Percentiles rank a stretch among this genome's conserved stretches.
These are phyloP conservation scores for Bipolaris gigantea DNA, from an alignment of 2,329 filamentous ascomycete genomes.

Conservation along the genomic window DNA sequence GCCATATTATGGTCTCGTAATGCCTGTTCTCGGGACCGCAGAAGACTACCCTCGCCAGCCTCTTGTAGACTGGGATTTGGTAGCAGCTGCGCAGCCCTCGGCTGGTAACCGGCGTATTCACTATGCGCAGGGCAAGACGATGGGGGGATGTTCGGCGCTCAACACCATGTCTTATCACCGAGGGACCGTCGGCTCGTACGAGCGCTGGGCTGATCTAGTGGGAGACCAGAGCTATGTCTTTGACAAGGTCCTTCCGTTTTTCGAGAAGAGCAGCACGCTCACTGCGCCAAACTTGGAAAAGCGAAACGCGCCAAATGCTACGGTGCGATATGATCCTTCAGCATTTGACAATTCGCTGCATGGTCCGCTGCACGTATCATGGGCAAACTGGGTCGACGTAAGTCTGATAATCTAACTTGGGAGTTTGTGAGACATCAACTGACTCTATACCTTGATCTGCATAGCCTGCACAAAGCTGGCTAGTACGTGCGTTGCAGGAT, in stretches of 20 bases:
- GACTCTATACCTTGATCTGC: background rate
- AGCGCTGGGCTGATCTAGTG: constrained; percentile 37
- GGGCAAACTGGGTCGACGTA: constrained; percentile 30
- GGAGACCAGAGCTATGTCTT: constrained; percentile 37
- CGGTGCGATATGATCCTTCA: constrained; percentile 19
- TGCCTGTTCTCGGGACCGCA: constrained; percentile 21
- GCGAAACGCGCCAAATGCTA: constrained; percentile 24
- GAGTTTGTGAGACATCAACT: background rate
- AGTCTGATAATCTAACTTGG: background rate
- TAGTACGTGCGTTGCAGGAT: constrained; percentile 25
- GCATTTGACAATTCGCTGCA: constrained; percentile 18
- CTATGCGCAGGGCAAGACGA: constrained; percentile 38
- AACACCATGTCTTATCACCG: constrained; percentile 36
- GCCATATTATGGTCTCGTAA: constrained; percentile 23
- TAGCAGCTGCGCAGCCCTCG: constrained; percentile 22
- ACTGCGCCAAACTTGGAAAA: constrained; percentile 31
- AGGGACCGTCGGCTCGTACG: constrained; percentile 23
- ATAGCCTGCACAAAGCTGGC: constrained; percentile 25
- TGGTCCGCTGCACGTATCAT: constrained; percentile 31
- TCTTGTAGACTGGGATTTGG: constrained; percentile 35
- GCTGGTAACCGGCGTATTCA: constrained; percentile 30
- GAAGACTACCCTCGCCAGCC: constrained; percentile 25
- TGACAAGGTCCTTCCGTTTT: constrained; percentile 33
- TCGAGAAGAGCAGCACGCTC: constrained; percentile 33
- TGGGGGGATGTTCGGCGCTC: constrained; percentile 34